Conservation (phyloP, 371 early-diverging fungal species). For the Mucor velutinosus region DNA sequence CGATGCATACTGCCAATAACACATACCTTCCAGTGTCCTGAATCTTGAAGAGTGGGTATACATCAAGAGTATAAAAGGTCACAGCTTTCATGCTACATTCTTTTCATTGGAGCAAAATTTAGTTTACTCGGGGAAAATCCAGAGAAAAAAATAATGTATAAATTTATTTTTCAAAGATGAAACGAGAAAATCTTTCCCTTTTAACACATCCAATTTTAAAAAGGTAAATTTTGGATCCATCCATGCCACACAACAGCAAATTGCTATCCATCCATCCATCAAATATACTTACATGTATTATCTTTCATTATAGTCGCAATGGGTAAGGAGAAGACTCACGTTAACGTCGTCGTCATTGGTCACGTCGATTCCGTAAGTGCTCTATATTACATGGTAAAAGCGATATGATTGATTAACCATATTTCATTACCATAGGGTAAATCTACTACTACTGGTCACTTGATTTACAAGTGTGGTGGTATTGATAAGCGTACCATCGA, state of each 20-base stretch:
- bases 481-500: constrained; percentile 99
- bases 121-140: constrained; percentile 7
- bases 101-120: background rate
- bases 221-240: constrained; percentile 17
- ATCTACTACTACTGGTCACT: constrained; percentile 81
- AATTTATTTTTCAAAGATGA: background rate
- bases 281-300: background rate
- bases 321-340: constrained; percentile 96
- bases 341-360: constrained; percentile 99
- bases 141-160: constrained; percentile 3
- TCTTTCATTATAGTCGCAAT: constrained; percentile 70
- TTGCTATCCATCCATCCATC: constrained; percentile 12
- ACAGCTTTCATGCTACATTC: background rate
- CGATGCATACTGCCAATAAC: too few relatives aligned
- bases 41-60: too few relatives aligned
- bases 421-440: constrained; percentile 33
- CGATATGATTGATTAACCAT: background rate
- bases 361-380: constrained; percentile 98
- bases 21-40: too few relatives aligned
- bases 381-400: background rate
- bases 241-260: background rate
- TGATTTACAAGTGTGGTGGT: constrained; percentile 99
- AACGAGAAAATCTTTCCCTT: constrained; percentile 8
- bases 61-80: background rate
- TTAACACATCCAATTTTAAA: constrained; percentile 17